A percentile compares a stretch with the other conserved stretches of the same genome.
phyloP scores from a whole-genome alignment of 768 basidiomycete species.

The Serendipita sp. region DNA sequence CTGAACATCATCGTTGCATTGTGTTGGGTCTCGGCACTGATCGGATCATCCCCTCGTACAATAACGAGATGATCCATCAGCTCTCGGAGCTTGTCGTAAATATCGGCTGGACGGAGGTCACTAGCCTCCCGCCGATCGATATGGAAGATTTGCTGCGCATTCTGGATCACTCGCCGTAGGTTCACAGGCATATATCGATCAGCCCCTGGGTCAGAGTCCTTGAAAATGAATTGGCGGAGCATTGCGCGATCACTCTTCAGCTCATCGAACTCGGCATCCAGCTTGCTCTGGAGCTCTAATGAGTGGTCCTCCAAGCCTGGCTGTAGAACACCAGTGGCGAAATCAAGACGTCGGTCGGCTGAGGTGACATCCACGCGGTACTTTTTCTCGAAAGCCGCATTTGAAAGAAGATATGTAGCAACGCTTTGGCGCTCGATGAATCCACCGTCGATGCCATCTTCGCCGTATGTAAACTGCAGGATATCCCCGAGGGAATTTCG shows the following conservation, averaged over 20 bases:
- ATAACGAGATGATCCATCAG: slow-evolving; percentile 66
- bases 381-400: slow-evolving; percentile 74
- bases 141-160: slow-evolving; percentile 91
- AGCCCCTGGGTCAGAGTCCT: slow-evolving; percentile 46
- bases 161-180: slow-evolving; percentile 86
- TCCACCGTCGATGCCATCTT: slow-evolving; percentile 98
- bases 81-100: slow-evolving; percentile 62
- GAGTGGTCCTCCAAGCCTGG: slow-evolving; percentile 79
- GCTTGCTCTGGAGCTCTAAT: slow-evolving; percentile 59
- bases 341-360: slow-evolving; percentile 54
- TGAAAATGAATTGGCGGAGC: slow-evolving; percentile 76
- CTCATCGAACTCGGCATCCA: slow-evolving; percentile 64
- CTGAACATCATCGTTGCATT: slow-evolving; percentile 87
- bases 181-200: slow-evolving; percentile 91
- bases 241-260: slow-evolving; percentile 57
- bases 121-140: slow-evolving; percentile 87
- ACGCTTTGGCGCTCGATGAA: slow-evolving; percentile 93
- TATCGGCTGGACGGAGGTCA: slow-evolving; percentile 77
- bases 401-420: slow-evolving; percentile 69
- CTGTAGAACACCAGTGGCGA: slow-evolving; percentile 64
- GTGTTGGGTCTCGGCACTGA: slow-evolving; percentile 63
- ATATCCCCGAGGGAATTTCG: slow-evolving; percentile 94
- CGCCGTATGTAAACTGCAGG: slow-evolving; percentile 91
- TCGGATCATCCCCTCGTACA: slow-evolving; percentile 67
- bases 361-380: slow-evolving; percentile 85